Base-by-base conservation (phyloP, 148 eudicot species). In the Fallopia convolvulus region DNA sequence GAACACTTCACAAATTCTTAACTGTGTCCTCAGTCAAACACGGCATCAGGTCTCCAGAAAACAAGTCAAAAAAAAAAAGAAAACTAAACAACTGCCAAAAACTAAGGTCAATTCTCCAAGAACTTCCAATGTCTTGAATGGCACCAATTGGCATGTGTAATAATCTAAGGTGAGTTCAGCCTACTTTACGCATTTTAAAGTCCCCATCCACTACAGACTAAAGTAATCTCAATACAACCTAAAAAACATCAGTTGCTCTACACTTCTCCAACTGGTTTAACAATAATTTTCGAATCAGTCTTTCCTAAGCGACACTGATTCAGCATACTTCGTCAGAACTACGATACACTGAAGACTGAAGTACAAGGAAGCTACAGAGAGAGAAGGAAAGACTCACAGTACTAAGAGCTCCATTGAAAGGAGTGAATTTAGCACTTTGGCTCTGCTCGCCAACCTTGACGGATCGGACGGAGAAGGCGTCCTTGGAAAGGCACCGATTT, bases 391-490 rank as follows among this genome's bases (percentile, higher is more conserved):
- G 72, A 39, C 72, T 36, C 15, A 68, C 72, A 0, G 72, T 2
- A 39, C 0, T 33, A 68, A 36, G 72, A 68, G 44, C 72, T 33
- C 72, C 72, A 36, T 68, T 68, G 18, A 36, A 68, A 68, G 72
- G 72, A 15, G 72, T 17, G 72, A 68, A 68, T 14, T 68, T 68
- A 33, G 72, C 44, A 39, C 10, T 68, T 68, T 18, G 72, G 44
- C 72, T 68, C 21, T 68, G 72, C 72, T 36, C 72, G 72, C 72
- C 44, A 15, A 68, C 39, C 72, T 36, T 36, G 17, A 68, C 72
- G 36, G 72, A 68, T 68, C 72, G 72, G 72, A 68, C 72, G 72
- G 44, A 6, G 72, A 68, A 36, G n/a, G 72, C 72, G 5, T 68
- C 72, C 72, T 36, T 68, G 44, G 72, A 68, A 36, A 68, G 17